Evolutionary conservation across 495 filamentous ascomycete species (phyloP).

Genomic region (Immersiella caudata): DNA sequence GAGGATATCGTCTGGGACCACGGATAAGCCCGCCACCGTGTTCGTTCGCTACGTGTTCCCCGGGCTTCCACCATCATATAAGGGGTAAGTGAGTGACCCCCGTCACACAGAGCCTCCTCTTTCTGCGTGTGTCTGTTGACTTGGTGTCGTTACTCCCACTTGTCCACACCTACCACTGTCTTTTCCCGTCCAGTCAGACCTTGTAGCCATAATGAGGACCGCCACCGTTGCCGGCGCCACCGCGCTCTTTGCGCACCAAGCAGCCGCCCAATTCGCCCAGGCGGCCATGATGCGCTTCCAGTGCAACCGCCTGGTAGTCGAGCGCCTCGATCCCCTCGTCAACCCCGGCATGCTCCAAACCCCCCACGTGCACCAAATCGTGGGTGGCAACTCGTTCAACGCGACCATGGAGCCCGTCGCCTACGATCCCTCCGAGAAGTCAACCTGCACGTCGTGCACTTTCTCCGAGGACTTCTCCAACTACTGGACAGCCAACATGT

Average conservation of each 20-base stretch:
- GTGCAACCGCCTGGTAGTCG: conserved; percentile 35
- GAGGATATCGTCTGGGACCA: too few relatives aligned
- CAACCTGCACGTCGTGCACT: conserved; percentile 63
- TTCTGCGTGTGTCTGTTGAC: too few relatives aligned
- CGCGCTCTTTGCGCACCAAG: neutral
- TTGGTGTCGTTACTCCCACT: too few relatives aligned
- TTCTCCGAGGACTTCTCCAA: conserved; percentile 67
- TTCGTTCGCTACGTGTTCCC: too few relatives aligned
- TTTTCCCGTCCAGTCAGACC: too few relatives aligned
- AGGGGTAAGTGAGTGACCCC: too few relatives aligned
- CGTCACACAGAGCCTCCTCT: too few relatives aligned
- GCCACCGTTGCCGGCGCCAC: neutral
- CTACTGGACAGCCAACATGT: conserved; percentile 74
- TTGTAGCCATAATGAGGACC: neutral
- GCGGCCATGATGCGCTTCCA: conserved; percentile 32
- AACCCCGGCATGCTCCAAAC: conserved; percentile 32
- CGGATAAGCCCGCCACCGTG: too few relatives aligned
- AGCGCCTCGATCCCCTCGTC: conserved; percentile 36
- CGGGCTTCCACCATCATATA: too few relatives aligned
- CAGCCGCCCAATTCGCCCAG: neutral
- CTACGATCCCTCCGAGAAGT: conserved; percentile 33
- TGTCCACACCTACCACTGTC: too few relatives aligned
- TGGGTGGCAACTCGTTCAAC: conserved; percentile 55
- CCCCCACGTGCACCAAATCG: conserved; percentile 34
- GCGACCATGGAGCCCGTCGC: conserved; percentile 58